A percentile compares a stretch with the other conserved stretches of the same genome.
Conservation (phyloP, 2,329 filamentous ascomycete genomes). For the Ophiostoma novo-ulmi region DNA sequence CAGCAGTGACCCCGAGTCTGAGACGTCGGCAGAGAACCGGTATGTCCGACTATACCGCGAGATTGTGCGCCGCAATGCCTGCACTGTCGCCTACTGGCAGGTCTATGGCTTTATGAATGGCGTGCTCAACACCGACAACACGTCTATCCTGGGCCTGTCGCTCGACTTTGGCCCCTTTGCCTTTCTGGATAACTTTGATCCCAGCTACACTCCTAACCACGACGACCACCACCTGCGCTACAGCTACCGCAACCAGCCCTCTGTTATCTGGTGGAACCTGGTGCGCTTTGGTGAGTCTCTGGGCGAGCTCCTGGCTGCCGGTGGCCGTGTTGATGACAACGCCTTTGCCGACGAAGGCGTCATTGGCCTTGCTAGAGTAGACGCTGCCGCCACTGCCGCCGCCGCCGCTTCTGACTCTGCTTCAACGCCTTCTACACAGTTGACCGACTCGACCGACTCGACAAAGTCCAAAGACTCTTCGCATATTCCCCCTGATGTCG, state of each 20-base stretch:
- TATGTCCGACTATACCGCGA: constrained; percentile 85
- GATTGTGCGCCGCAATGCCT: constrained; percentile 77
- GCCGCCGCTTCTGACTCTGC: too few relatives aligned
- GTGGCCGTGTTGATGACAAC: constrained; percentile 63
- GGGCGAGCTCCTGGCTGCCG: constrained; percentile 81
- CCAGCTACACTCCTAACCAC: constrained; percentile 91
- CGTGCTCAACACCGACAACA: constrained; percentile 97
- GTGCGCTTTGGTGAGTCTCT: constrained; percentile 84
- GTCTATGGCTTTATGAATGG: constrained; percentile 99
- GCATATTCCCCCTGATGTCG: constrained; percentile 46
- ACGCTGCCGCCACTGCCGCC: neutral
- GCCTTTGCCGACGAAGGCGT: constrained; percentile 70
- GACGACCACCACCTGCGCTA: constrained; percentile 86
- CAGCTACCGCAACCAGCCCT: constrained; percentile 88
- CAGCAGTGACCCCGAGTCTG: neutral
- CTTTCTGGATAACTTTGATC: constrained; percentile 96
- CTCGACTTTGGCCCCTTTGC: constrained; percentile 97
- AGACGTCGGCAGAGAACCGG: constrained; percentile 68
- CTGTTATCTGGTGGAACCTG: constrained; percentile 98
- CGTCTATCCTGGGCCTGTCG: constrained; percentile 79
- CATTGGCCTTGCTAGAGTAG: constrained; percentile 26
- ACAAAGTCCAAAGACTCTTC: neutral
- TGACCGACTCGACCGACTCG: neutral
- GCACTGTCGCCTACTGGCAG: constrained; percentile 89
- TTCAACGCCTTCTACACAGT: neutral